Base-by-base conservation (phyloP, 805 yeast species). In the Yarrowia phangngaensis region DNA sequence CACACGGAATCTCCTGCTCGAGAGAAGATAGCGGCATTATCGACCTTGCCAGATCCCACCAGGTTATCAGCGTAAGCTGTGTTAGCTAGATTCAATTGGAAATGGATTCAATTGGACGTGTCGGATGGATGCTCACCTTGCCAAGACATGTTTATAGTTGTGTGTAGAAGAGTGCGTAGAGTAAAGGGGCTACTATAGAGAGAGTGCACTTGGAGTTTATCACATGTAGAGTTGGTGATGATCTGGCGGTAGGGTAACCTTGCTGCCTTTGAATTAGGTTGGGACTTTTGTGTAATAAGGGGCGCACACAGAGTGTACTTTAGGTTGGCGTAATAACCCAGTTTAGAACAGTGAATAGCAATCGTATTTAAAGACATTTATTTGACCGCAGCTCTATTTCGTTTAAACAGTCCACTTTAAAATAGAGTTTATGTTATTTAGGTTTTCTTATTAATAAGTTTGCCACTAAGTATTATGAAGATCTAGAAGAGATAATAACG, bases 41-140 rank as follows among this genome's bases (percentile, higher is more conserved):
- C 97, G 56, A 92, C 74, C 66, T 85, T 86, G 54, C 87, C 86
- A 45, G 97, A 84, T 51, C 82, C 84, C 57, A 84, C 70, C 58
- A 92, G 79, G 70, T 88, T 90, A 66, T 92, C 97, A 50, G 96
- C 88, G 76, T 92, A 92, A 53, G 97, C 97, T 88, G 51, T 38
- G 41, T 45, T 28, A 32, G 48, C 3, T 26, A 6, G 34, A 2
- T 22, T 16, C n/a, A 23, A n/a, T n/a, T n/a, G n/a, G n/a, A n/a
- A n/a, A n/a, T n/a, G n/a, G n/a, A n/a, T n/a, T n/a, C n/a, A n/a
- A n/a, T 13, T 22, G n/a, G n/a, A n/a, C n/a, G n/a, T n/a, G n/a
- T n/a, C 8, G 9, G 16, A n/a, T 11, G 8, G 22, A 9, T 13
- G 30, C 61, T 26, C 54, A 60, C 64, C 64, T 58, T 61, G 64